Percentiles rank a stretch among this genome's conserved stretches.
Evolutionary conservation across 331 rosid genomes (phyloP).

Genomic region (Acacia pycnantha): DNA sequence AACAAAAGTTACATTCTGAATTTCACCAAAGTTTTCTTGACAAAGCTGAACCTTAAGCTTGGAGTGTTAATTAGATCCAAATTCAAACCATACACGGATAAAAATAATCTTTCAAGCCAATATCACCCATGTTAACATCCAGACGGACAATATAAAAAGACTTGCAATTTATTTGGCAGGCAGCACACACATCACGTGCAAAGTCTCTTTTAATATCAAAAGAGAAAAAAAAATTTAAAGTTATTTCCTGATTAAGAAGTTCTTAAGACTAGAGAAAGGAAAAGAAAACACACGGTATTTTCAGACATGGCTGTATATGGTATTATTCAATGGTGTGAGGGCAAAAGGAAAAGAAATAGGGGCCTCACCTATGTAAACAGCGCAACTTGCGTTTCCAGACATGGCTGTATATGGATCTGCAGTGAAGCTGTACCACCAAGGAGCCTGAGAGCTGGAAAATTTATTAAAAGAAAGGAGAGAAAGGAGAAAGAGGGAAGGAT

Average conservation of each 20-base stretch:
- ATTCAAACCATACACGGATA: background rate
- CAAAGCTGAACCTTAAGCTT: background rate
- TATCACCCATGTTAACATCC: background rate
- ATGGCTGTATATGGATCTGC: constrained; percentile 3
- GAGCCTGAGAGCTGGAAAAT: background rate
- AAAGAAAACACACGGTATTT: too few species aligned
- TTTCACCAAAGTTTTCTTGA: too few species aligned
- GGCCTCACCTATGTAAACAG: constrained; percentile 51
- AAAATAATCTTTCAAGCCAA: background rate
- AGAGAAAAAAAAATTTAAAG: background rate
- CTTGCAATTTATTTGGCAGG: background rate
- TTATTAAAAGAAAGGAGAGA: background rate
- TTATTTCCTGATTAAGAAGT: too few species aligned
- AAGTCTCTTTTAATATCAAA: background rate
- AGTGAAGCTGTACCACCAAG: background rate
- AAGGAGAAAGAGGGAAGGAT: too few species aligned
- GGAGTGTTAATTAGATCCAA: background rate
- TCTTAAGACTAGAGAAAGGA: too few species aligned
- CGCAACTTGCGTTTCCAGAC: constrained; percentile 29
- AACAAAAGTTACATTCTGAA: too few species aligned
- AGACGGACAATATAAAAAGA: background rate
- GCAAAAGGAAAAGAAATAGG: background rate
- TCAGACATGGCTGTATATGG: too few species aligned
- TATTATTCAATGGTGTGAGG: background rate
- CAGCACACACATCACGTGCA: background rate